These are phyloP conservation scores for Ascochyta viciae-villosae DNA, from an alignment of 2,329 filamentous ascomycete species.

Conservation along the genomic window DNA sequence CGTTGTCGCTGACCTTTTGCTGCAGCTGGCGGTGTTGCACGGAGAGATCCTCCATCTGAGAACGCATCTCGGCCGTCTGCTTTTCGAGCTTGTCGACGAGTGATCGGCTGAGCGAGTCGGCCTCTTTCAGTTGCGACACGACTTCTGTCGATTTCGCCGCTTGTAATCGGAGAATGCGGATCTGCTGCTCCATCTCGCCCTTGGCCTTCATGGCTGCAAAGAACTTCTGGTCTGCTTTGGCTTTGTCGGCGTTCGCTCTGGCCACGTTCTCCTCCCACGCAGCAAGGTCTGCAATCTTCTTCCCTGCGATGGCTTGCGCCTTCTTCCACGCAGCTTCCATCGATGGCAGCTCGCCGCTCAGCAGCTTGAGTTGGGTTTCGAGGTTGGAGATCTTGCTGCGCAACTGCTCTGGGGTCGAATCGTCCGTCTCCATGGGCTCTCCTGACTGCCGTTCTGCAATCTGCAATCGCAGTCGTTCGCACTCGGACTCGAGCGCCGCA, in stretches of 20 bases:
- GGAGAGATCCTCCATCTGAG: constrained; percentile 74
- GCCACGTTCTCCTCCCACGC: constrained; percentile 79
- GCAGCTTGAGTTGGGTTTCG: constrained; percentile 79
- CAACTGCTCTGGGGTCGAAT: constrained; percentile 73
- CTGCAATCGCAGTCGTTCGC: constrained; percentile 71
- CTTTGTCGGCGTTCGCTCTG: constrained; percentile 83
- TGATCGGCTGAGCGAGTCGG: constrained; percentile 77
- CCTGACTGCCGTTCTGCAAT: constrained; percentile 55
- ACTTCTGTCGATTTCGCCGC: constrained; percentile 93
- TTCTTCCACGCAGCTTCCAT: constrained; percentile 93
- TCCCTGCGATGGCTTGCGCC: constrained; percentile 81
- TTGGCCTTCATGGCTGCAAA: constrained; percentile 95
- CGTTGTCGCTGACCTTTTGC: constrained; percentile 72
- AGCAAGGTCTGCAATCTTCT: constrained; percentile 81
- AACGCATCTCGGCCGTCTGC: constrained; percentile 82
- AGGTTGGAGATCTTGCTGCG: constrained; percentile 76
- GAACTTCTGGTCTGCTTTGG: constrained; percentile 97
- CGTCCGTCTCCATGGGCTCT: constrained; percentile 57
- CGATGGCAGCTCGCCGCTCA: constrained; percentile 85
- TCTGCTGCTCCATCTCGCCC: constrained; percentile 82
- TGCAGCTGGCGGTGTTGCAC: constrained; percentile 79
- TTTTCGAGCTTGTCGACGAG: constrained; percentile 88
- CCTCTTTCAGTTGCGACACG: constrained; percentile 89
- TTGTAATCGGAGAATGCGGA: constrained; percentile 78
- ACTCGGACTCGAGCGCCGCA: constrained; percentile 79